Percentiles rank a stretch among this genome's conserved stretches.
Evolutionary conservation across 352 stramenopile species (phyloP).

Genomic region (Phytopythium boreale): DNA sequence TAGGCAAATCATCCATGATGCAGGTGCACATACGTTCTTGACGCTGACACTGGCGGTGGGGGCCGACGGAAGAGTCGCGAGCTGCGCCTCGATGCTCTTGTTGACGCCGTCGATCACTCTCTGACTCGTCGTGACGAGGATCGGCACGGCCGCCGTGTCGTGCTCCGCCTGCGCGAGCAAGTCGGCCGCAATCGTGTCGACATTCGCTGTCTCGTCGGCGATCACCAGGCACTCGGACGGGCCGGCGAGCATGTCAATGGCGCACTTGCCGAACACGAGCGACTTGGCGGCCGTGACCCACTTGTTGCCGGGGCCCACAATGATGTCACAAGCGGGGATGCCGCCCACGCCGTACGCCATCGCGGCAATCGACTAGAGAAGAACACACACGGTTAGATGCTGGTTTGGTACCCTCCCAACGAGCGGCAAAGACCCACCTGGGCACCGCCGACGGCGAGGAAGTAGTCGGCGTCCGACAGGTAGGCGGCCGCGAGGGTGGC

Average conservation of each 20-base stretch:
- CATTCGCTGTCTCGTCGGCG: constrained; percentile 88
- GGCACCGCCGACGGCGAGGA: constrained; percentile 73
- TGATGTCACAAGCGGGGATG: constrained; percentile 95
- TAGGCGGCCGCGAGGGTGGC: constrained; percentile 95
- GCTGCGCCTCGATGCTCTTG: constrained; percentile 64
- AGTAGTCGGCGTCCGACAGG: constrained; percentile 90
- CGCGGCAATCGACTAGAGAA: constrained; percentile 81
- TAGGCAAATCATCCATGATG: neutral
- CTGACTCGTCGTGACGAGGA: constrained; percentile 92
- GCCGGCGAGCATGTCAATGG: constrained; percentile 99
- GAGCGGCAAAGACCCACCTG: constrained; percentile 19
- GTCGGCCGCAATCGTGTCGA: constrained; percentile 70
- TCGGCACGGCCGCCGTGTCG: constrained; percentile 96
- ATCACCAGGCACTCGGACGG: constrained; percentile 98
- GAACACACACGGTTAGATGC: neutral
- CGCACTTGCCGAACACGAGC: constrained; percentile 95
- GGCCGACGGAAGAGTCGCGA: constrained; percentile 68
- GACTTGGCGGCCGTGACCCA: constrained; percentile 99
- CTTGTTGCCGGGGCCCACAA: constrained; percentile 98
- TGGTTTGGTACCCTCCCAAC: neutral
- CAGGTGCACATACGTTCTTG: constrained; percentile 34
- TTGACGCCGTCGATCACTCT: constrained; percentile 91
- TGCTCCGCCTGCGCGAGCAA: constrained; percentile 93
- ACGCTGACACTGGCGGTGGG: constrained; percentile 64
- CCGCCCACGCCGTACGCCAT: constrained; percentile 95